Evolutionary conservation across 306 rosid genomes (phyloP), one percentile per base, ranked within the genome.

Genomic region (Glycine soja): DNA sequence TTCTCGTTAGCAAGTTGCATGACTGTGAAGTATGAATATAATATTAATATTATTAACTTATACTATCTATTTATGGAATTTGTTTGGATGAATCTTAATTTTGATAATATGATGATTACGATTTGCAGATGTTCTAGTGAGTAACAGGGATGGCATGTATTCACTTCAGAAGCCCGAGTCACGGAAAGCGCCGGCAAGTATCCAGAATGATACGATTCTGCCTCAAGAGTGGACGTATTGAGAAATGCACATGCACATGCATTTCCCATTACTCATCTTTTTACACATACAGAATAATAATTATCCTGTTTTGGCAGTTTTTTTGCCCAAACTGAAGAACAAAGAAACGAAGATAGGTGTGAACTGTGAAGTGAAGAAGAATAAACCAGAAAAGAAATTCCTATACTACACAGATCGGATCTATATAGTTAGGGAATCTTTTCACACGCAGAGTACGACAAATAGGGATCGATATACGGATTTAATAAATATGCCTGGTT

Each of bases 161-260:
- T n/a, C n/a, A n/a, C n/a, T n/a, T n/a, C n/a, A n/a, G n/a, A n/a
- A n/a, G n/a, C n/a, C n/a, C n/a, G n/a, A n/a, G n/a, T n/a, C n/a
- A n/a, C n/a, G n/a, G n/a, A n/a, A n/a, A n/a, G n/a, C n/a, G n/a
- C n/a, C n/a, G n/a, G 81, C 80, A 36, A 72, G 59, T 81, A 74
- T 74, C 50, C 80, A 76, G 36, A 86, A 58, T 80, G 97, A 89
- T 66, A 82, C 45, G 74, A 80, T 83, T 43, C 88, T 95, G 65
- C 99, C 99, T 57, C 90, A 84, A 53, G 98, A 95, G 48, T 95
- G 99, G 99, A 91, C 97, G 0, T 95, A 95, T 77, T 95, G 81
- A 63, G 10, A 18, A 69, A 0, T 24, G 2, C 30, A 24, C 1
- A 24, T 24, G 30, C 30, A 24, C 30, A 1, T 24, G 30, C 30